Base-by-base conservation (phyloP, 495 filamentous ascomycete genomes). In the Aspergillus diversus region DNA sequence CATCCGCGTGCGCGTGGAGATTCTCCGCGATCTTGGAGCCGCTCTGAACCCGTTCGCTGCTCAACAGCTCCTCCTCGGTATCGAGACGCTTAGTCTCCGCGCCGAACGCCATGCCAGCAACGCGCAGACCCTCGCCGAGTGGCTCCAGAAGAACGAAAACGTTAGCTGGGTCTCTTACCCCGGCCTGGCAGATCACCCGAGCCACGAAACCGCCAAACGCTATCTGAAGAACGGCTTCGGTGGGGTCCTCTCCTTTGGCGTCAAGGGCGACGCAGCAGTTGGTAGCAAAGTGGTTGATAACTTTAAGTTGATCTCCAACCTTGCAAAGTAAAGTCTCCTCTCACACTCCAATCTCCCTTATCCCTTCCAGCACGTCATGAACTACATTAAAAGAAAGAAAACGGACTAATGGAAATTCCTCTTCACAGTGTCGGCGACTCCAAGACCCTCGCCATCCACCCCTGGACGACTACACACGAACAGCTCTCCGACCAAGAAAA, bases 81-180 rank as follows among this genome's bases (percentile, higher is more conserved):
- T 97, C 61, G 95, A 99, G 84, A 99, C 95, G 7, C 80, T 99
- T 53, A 91, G 87, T 69, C 77, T 99, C 73, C 84, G 95, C 53
- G 88, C 86, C 34, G 95, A 99, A 75, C 78, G 95, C 13, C 95
- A 98, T 76, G 94, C 91, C 2, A 82, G 85, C 67, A 99, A 99
- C 74, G 86, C 96, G 2, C 67, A 96, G 43, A 83, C 87, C 31
- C 79, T 99, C 32, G 95, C 95, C 0, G 81, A 83, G 69, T 97
- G 93, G 91, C 79, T 98, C 42, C 85, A 94, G 80, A 84, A 84
- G 70, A 92, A 93, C 72, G 83, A 88, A 57, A 85, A 93, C 69
- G 93, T 97, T 9, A 84, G 84, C 60, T 99, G 95, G 95, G 96
- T 98, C 5, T 93, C 90, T 47, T 99, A 98, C 75, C 94, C 90